Conservation (phyloP, 2,329 filamentous ascomycete genomes). For the Neonectria neomacrospora region DNA sequence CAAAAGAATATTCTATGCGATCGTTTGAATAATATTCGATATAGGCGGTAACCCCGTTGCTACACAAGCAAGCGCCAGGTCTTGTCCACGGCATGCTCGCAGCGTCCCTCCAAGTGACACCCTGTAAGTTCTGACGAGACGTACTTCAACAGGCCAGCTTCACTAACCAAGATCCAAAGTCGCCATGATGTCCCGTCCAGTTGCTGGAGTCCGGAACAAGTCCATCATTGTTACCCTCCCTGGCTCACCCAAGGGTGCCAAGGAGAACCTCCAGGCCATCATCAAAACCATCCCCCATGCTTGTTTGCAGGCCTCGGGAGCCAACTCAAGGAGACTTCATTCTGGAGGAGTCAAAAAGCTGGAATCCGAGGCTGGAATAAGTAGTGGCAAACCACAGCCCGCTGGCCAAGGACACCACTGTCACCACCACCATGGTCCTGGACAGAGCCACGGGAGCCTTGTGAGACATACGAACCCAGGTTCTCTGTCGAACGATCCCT, state of each 20-base stretch:
- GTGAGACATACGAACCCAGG: slow-evolving; percentile 78
- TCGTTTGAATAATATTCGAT: not conserved
- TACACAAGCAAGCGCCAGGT: slow-evolving; percentile 88
- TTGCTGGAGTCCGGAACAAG: slow-evolving; percentile 85
- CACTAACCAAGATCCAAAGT: slow-evolving; percentile 65
- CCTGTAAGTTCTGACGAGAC: slow-evolving; percentile 71
- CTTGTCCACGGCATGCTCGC: slow-evolving; percentile 96
- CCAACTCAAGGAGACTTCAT: slow-evolving; percentile 83
- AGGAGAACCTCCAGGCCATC: slow-evolving; percentile 89
- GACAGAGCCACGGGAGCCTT: slow-evolving; percentile 67
- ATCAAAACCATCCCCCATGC: slow-evolving; percentile 94
- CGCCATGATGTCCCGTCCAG: slow-evolving; percentile 94
- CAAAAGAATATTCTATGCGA: not conserved
- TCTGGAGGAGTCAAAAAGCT: slow-evolving; percentile 83
- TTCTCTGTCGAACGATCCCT: slow-evolving; percentile 69
- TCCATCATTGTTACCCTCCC: slow-evolving; percentile 89
- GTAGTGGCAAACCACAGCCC: slow-evolving; percentile 45
- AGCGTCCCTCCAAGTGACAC: slow-evolving; percentile 84
- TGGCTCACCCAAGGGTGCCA: slow-evolving; percentile 93
- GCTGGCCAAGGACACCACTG: slow-evolving; percentile 61
- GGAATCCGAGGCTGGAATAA: slow-evolving; percentile 82
- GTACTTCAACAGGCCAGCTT: not conserved
- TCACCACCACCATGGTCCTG: slow-evolving; percentile 65
- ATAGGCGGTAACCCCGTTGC: slow-evolving; percentile 79
- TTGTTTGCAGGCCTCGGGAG: slow-evolving; percentile 88